Percentiles rank a stretch among this genome's conserved stretches.
Evolutionary conservation across 768 basidiomycete species (phyloP).

Genomic region (Agrocybe praecox): DNA sequence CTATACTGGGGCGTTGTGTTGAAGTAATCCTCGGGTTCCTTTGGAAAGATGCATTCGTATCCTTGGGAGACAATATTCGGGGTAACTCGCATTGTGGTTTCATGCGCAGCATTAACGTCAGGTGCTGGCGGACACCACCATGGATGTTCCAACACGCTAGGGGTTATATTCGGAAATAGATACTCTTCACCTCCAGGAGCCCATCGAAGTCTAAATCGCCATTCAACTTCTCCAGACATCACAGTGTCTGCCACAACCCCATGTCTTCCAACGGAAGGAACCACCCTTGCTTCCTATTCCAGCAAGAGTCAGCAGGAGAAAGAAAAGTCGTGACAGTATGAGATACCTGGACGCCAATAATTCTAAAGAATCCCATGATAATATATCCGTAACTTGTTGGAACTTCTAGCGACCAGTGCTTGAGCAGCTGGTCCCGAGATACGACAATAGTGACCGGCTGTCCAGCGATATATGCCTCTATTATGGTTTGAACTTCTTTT

Average conservation of each 20-base stretch:
- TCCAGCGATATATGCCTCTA: conserved; percentile 38
- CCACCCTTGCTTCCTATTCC: conserved; percentile 21
- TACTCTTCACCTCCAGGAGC: conserved; percentile 50
- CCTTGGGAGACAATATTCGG: not conserved
- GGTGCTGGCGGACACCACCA: conserved; percentile 22
- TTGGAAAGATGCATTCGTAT: not conserved
- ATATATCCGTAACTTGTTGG: conserved; percentile 39
- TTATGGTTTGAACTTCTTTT: conserved; percentile 41
- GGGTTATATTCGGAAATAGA: conserved; percentile 12
- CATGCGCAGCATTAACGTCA: not conserved
- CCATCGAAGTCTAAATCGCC: conserved; percentile 52
- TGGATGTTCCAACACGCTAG: conserved; percentile 10
- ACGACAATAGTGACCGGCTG: conserved; percentile 45
- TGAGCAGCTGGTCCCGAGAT: conserved; percentile 27
- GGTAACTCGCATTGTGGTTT: not conserved
- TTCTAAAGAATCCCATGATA: conserved; percentile 49
- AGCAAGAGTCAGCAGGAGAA: not conserved
- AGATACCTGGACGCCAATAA: conserved; percentile 41
- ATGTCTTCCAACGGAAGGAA: not conserved
- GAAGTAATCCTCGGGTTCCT: conserved; percentile 19
- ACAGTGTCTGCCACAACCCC: not conserved
- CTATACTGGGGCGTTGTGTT: conserved; percentile 21
- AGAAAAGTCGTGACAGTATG: not conserved
- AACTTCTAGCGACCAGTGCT: conserved; percentile 30
- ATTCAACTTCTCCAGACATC: conserved; percentile 36